A percentile compares a stretch with the other conserved stretches of the same genome.
Evolutionary conservation across 148 eudicot genomes (phyloP).

Genomic region (Diospyros kaki): DNA sequence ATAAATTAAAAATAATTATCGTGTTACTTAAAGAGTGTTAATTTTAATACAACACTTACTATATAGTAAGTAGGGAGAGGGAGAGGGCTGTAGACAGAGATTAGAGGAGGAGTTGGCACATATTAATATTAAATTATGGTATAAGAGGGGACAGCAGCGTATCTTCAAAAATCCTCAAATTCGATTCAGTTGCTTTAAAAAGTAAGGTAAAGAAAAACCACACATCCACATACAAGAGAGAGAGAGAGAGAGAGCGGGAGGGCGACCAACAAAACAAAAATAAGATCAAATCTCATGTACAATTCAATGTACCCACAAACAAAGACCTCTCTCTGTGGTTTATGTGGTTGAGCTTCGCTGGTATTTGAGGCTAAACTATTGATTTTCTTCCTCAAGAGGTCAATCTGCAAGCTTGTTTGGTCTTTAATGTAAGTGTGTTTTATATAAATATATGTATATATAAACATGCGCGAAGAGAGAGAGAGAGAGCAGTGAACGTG

Average conservation of each 20-base stretch:
- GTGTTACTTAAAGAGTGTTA: background rate
- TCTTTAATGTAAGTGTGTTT: background rate
- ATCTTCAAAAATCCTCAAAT: slow-evolving; percentile 58
- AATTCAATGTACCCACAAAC: slow-evolving; percentile 35
- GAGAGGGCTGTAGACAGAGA: background rate
- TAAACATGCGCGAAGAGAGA: background rate
- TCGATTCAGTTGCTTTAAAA: slow-evolving; percentile 52
- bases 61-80: background rate
- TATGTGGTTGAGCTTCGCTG: slow-evolving; percentile 14
- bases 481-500: slow-evolving; percentile 33
- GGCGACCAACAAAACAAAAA: slow-evolving; percentile 13
- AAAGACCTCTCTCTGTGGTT: slow-evolving; percentile 7
- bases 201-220: slow-evolving; percentile 25
- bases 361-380: background rate
- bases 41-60: background rate
- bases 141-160: slow-evolving; percentile 54
- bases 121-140: background rate
- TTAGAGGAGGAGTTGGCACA: background rate
- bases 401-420: slow-evolving; percentile 11
- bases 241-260: background rate
- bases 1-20: no score
- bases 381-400: background rate
- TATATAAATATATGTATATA: slow-evolving; percentile 7
- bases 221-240: background rate
- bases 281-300: slow-evolving; percentile 9